Base-by-base conservation (phyloP, 345 rosid genomes). In the Citrus hindsii region DNA sequence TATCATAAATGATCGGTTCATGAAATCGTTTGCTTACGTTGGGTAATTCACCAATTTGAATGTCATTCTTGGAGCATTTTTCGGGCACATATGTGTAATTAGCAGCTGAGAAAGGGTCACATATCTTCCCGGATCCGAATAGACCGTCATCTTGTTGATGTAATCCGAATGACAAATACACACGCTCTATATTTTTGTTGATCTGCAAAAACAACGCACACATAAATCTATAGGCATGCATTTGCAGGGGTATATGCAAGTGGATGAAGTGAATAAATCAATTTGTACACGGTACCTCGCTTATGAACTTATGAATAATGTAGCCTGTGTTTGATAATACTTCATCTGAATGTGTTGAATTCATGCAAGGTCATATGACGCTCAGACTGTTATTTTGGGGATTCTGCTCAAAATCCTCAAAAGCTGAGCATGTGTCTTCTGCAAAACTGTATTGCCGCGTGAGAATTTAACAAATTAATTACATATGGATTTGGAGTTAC, bases 21-120 rank as follows among this genome's bases (percentile, higher is more conserved):
- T 46, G 51, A 19, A 19, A 12, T 61, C 32, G 32, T 5, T 60
- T 58, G 9, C 89, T 83, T 87, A 88, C 97, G 24, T 84, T 79
- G 18, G 92, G 88, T 73, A 90, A 80, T 25, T 89, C 74, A 4
- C 87, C 83, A 5, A 92, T 80, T 2, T 80, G 83, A 59, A 90
- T 83, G 70, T 85, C 78, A 37, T 78, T 65, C 25, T 80, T 71
- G 13, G 90, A 55, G 82, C 97, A 90, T 25, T 46, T 73, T 35
- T 78, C 81, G 7, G 90, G 89, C 9, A 55, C 75, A 69, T 81
- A 90, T 66, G 73, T 71, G 80, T 88, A 86, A 38, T 79, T 59
- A 4, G 87, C 75, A 68, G 86, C 89, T 3, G 87, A 75, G 68
- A 92, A 92, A n/a, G 94, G 97, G 70, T 88, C 85, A 74, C 97